Percentiles rank a stretch among this genome's conserved stretches.
These are phyloP conservation scores for Monilinia laxa DNA, from an alignment of 2,329 filamentous ascomycete species.

Conservation along the genomic window DNA sequence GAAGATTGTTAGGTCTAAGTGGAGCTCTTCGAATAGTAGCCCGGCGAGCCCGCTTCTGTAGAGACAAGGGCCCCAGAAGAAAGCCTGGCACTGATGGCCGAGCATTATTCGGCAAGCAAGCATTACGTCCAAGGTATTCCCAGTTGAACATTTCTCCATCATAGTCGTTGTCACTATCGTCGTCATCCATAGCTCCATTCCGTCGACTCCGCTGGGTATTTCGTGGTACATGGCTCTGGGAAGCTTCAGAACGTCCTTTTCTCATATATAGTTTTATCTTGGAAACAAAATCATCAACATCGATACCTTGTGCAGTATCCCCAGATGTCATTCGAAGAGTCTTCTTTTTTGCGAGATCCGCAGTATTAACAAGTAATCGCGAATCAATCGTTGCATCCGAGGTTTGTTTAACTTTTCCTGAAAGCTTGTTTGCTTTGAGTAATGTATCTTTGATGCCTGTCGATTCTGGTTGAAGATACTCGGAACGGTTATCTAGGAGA, in stretches of 20 bases:
- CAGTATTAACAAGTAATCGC: conserved; percentile 75
- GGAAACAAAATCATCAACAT: conserved; percentile 87
- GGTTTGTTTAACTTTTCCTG: conserved; percentile 76
- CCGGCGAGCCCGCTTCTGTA: conserved; percentile 79
- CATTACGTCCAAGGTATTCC: conserved; percentile 76
- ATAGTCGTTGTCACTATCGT: conserved; percentile 65
- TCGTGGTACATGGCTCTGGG: conserved; percentile 49
- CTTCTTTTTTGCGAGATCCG: conserved; percentile 78
- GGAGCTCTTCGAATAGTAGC: conserved; percentile 65
- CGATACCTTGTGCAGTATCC: conserved; percentile 70
- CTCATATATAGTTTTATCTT: conserved; percentile 88
- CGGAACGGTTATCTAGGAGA: conserved; percentile 65
- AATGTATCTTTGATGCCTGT: conserved; percentile 66
- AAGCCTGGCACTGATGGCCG: conserved; percentile 80
- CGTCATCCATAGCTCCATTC: conserved; percentile 41
- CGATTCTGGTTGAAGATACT: conserved; percentile 66
- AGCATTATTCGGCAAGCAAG: conserved; percentile 69
- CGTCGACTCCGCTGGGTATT: conserved; percentile 42
- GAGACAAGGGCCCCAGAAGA: conserved; percentile 81
- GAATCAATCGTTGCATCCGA: conserved; percentile 89
- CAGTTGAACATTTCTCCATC: conserved; percentile 81
- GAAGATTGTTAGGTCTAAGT: conserved; percentile 65
- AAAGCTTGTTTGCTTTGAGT: conserved; percentile 62
- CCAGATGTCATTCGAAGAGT: conserved; percentile 73
- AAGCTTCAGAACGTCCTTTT: conserved; percentile 53